Evolutionary conservation across 352 stramenopile genomes (phyloP), one percentile per base, ranked within the genome.

Genomic region (Pythium pectinolyticum): DNA sequence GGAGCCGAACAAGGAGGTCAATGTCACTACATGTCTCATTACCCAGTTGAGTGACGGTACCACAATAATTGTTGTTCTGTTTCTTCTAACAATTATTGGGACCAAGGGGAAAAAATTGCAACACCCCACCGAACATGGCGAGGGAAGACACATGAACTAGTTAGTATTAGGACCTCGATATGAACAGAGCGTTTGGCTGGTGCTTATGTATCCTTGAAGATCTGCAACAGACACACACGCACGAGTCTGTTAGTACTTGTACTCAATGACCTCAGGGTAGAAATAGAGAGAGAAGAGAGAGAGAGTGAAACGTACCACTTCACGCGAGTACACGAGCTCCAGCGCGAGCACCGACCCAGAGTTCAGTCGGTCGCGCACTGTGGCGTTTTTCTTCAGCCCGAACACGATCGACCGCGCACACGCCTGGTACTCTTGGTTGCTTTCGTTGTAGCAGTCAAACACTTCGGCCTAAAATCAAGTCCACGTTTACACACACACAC

Each of bases 361-460:
- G 52, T 88, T 78, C 27, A 94, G 77, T 24, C 84, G 80, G 32
- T 89, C 74, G 22, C 77, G 78, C 57, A 90, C 78, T 25, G 70
- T 64, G 27, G 69, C 65, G 70, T 92, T 89, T 32, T 81, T 74
- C 63, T 89, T 86, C 24, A 94, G 65, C 7, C 82, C 82, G 69
- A 94, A 92, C 35, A 84, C 90, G 64, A 94, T 84, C 56, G 84
- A 82, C 14, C 86, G 83, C 30, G 86, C 78, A 67, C 89, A 86
- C 43, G 72, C 68, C 46, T 77, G 77, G 73, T 94, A 94, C 51
- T 92, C 82, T 14, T 81, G 80, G 45, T 80, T 85, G 64, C 71
- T 91, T 40, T 94, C 79, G 52, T 87, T 90, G 67, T 90, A 92
- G 12, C 86, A 83, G 55, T 92, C 86, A 64, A 88, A 92, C 34